phyloP scores from a whole-genome alignment of 257 asterid genomes.

The Capsicum pubescens region DNA sequence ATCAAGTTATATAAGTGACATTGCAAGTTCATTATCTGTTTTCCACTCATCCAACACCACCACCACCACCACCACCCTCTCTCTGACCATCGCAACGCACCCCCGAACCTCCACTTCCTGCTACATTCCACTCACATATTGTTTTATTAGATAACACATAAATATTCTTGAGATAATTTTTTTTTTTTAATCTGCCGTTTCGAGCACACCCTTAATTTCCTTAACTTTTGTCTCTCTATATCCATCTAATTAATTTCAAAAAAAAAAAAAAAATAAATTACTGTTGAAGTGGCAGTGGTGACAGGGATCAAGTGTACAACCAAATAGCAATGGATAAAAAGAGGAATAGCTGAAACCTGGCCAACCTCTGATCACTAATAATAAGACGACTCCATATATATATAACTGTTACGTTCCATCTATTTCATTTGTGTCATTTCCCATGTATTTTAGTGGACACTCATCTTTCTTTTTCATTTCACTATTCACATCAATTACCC shows the following conservation, averaged over 20 bases:
- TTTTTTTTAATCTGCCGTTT: no score
- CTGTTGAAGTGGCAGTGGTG: conserved; percentile 2
- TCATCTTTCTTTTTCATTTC: conserved; percentile 12
- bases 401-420: not conserved
- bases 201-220: no score
- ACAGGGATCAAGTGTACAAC: not conserved
- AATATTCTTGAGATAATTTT: no score
- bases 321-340: not conserved
- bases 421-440: not conserved
- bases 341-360: not conserved
- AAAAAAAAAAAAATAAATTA: no score
- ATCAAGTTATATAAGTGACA: no score
- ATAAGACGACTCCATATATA: not conserved
- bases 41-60: no score
- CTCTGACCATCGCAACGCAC: no score
- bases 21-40: no score
- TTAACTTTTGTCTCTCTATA: not conserved
- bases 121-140: no score
- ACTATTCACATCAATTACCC: not conserved
- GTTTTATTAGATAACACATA: no score
- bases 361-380: not conserved
- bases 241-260: not conserved
- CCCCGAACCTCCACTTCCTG: no score
- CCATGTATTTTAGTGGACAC: conserved; percentile 20
- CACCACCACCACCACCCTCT: no score